A percentile compares a stretch with the other conserved stretches of the same genome.
These are phyloP conservation scores for Ichthyophthirius multifiliis DNA, from an alignment of 169 alveolate species.

Conservation along the genomic window DNA sequence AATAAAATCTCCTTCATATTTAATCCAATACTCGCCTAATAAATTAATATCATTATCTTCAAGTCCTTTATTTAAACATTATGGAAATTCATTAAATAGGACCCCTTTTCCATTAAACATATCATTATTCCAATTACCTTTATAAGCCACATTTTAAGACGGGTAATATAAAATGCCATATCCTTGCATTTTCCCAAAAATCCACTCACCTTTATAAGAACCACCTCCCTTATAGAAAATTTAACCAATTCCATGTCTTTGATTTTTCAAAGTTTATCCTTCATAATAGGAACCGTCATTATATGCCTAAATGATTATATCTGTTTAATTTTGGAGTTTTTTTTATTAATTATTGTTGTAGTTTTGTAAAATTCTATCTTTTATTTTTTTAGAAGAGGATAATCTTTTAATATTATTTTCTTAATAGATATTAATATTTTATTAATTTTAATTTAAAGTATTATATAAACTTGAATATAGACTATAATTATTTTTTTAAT, in stretches of 20 bases:
- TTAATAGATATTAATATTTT: too few species aligned
- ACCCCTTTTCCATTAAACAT: slow-evolving; percentile 24
- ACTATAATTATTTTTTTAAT: too few species aligned
- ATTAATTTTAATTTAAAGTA: too few species aligned
- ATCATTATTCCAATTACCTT: slow-evolving; percentile 45
- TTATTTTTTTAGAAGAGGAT: too few species aligned
- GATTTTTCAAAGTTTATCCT: slow-evolving; percentile 16
- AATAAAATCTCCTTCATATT: slow-evolving; percentile 12
- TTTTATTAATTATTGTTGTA: too few species aligned
- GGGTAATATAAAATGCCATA: slow-evolving; percentile 19
- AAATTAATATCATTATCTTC: slow-evolving; percentile 4
- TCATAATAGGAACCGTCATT: slow-evolving; percentile 40
- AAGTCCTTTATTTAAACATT: neutral
- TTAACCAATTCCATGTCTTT: slow-evolving; percentile 37
- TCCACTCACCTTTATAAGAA: slow-evolving; percentile 36
- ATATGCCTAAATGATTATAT: too few species aligned
- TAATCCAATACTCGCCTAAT: neutral
- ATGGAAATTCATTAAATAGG: neutral
- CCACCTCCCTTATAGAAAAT: slow-evolving; percentile 33
- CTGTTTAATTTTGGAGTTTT: too few species aligned
- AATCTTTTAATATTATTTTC: too few species aligned
- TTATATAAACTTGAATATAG: too few species aligned
- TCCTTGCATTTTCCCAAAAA: slow-evolving; percentile 25
- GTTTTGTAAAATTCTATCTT: too few species aligned
- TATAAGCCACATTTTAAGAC: neutral